Base-by-base conservation (phyloP, 306 rosid genomes). In the Cucurbita maxima region DNA sequence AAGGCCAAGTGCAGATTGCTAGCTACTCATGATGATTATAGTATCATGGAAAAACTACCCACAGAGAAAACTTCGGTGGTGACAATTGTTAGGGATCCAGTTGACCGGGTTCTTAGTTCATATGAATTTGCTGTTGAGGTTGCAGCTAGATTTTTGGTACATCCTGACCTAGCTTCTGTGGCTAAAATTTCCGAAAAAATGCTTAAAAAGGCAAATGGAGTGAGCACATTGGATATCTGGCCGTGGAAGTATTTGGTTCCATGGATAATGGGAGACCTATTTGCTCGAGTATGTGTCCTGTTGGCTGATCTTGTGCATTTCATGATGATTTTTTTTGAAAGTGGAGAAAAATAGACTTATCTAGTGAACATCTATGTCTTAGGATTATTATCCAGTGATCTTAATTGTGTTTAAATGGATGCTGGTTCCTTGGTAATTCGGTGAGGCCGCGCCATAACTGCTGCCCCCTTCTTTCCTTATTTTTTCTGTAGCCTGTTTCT, bases 221-320 rank as follows among this genome's bases (percentile, higher is more conserved):
- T 88, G 55, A 95, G 97, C 83, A 95, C 99, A 36, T 82, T 95
- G 78, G 97, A 89, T 82, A 91, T 95, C 69, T 95, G 99, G 99
- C 99, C 99, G 3, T 95, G 99, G 99, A 95, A 95, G 82, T 88
- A 89, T 82, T 87, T 91, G 78, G 99, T 95, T 81, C 99, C 96
- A 0, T 89, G 97, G 99, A 95, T 95, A 96, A 85, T 97, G 77
- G 84, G 83, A 80, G 99, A 95, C 80, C 88, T 91, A 56, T 95
- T 95, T 82, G 73, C 86, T 60, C 88, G 97, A 86, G 99, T 91
- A 87, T 63, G 76, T 72, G 38, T 73, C 30, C 15, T 60, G 22
- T 40, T 14, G 45, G 45, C 38, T 19, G 37, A 50, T 74, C 47
- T 72, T 54, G 18, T 72, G 74, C 76, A 47, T 50, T 48, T 19